Evolutionary conservation across 2,329 filamentous ascomycete genomes (phyloP).

Genomic region (Chrysoporthe puriensis): DNA sequence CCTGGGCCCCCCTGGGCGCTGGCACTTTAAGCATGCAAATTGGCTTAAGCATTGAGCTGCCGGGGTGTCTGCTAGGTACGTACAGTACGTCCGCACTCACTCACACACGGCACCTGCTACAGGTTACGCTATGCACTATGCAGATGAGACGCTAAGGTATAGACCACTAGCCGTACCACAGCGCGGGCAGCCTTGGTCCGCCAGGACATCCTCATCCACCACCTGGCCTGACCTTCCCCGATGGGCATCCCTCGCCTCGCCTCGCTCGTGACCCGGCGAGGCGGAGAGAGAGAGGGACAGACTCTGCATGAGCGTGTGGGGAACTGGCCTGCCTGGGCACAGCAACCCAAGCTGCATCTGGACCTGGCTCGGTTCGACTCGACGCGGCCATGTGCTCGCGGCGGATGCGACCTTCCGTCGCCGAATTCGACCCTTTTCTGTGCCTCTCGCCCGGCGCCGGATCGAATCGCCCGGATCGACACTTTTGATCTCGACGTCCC

Average conservation of each 20-base stretch:
- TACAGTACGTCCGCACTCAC: no score
- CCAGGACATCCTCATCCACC: no score
- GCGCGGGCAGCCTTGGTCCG: no score
- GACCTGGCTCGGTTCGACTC: not conserved
- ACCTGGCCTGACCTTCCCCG: not conserved
- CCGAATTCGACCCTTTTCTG: not conserved
- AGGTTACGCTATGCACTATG: no score
- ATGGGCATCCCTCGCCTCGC: not conserved
- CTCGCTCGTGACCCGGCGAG: not conserved
- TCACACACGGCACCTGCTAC: no score
- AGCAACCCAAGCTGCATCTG: not conserved
- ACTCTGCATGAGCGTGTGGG: no score
- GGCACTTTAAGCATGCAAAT: slow-evolving; percentile 26
- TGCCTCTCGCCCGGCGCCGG: not conserved
- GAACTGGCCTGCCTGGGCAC: no score
- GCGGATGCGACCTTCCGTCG: slow-evolving; percentile 6
- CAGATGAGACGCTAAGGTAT: no score
- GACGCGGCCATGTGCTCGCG: not conserved
- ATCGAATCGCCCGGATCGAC: slow-evolving; percentile 8
- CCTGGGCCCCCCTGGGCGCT: no score
- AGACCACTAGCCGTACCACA: no score
- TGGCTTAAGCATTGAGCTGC: slow-evolving; percentile 4
- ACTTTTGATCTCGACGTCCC: not conserved
- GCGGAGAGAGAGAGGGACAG: no score
- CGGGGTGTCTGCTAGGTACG: no score